These are phyloP conservation scores for Scutellaria minor DNA, from an alignment of 257 asterid genomes.

Conservation along the genomic window DNA sequence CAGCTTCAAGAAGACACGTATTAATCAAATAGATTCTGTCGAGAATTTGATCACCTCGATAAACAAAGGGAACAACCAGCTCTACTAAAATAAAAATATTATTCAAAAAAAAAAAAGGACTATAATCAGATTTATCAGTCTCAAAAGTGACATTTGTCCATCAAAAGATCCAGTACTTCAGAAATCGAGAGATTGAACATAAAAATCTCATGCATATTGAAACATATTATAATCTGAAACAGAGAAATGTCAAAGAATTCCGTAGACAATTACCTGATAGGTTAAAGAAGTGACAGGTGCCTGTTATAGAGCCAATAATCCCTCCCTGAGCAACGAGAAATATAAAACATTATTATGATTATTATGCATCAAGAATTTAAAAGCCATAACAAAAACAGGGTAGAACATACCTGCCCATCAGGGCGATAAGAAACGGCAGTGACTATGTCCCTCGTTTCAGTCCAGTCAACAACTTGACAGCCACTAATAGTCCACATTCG, in stretches of 20 bases:
- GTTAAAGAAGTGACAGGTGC: slow-evolving; percentile 71
- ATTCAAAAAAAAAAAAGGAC: background rate
- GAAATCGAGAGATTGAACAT: background rate
- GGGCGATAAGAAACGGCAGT: slow-evolving; percentile 88
- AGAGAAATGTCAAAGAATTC: slow-evolving; percentile 9
- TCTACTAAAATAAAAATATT: background rate
- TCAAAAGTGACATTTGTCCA: background rate
- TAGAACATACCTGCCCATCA: slow-evolving; percentile 73
- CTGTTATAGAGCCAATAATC: slow-evolving; percentile 74
- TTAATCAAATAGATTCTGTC: background rate
- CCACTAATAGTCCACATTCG: slow-evolving; percentile 77
- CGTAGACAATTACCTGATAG: slow-evolving; percentile 59
- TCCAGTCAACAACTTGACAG: slow-evolving; percentile 85
- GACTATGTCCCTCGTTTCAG: slow-evolving; percentile 78
- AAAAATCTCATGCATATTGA: background rate
- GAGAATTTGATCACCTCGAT: background rate
- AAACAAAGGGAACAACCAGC: background rate
- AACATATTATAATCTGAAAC: background rate
- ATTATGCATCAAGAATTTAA: background rate
- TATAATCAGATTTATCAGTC: background rate
- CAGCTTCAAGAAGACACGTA: slow-evolving; percentile 5
- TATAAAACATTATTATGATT: background rate
- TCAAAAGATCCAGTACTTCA: background rate
- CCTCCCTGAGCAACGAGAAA: slow-evolving; percentile 66
- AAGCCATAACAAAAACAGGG: background rate